phyloP scores from a whole-genome alignment of 768 basidiomycete species.

The Rhizopogon vinicolor region DNA sequence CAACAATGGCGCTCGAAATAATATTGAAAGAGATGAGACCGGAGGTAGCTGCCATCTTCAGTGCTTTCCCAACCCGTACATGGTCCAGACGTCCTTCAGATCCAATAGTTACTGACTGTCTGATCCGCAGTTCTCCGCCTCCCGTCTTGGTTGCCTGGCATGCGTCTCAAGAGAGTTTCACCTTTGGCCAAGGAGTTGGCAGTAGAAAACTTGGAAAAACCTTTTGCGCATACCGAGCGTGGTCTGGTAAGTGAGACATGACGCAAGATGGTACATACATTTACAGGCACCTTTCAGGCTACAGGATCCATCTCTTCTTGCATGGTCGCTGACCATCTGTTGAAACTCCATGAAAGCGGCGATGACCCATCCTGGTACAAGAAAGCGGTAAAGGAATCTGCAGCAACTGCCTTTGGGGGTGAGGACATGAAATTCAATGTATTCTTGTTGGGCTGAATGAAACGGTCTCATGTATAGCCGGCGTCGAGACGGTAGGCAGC shows the following conservation, averaged over 20 bases:
- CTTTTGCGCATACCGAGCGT: constrained; percentile 13
- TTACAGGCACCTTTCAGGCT: background rate
- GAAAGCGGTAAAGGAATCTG: background rate
- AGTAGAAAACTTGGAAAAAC: constrained; percentile 12
- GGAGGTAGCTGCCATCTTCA: background rate
- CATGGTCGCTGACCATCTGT: constrained; percentile 1
- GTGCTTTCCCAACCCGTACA: constrained; percentile 2
- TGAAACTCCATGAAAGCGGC: background rate
- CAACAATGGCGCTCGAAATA: background rate
- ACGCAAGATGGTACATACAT: background rate
- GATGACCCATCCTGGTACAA: background rate
- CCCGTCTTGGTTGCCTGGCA: constrained; percentile 8
- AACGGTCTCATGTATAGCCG: background rate
- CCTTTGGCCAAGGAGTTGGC: constrained; percentile 10
- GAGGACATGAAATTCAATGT: background rate
- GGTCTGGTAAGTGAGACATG: constrained; percentile 1
- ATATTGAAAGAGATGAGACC: background rate
- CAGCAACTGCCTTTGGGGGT: constrained; percentile 1
- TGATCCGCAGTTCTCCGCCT: constrained; percentile 3
- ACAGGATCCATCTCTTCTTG: constrained; percentile 6
- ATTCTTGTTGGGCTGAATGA: background rate
- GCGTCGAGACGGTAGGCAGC: background rate
- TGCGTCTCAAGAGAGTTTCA: constrained; percentile 8
- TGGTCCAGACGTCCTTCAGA: background rate
- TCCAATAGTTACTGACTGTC: background rate